Evolutionary conservation across 2,329 filamentous ascomycete genomes (phyloP).

Genomic region (Biscogniauxia sp.): DNA sequence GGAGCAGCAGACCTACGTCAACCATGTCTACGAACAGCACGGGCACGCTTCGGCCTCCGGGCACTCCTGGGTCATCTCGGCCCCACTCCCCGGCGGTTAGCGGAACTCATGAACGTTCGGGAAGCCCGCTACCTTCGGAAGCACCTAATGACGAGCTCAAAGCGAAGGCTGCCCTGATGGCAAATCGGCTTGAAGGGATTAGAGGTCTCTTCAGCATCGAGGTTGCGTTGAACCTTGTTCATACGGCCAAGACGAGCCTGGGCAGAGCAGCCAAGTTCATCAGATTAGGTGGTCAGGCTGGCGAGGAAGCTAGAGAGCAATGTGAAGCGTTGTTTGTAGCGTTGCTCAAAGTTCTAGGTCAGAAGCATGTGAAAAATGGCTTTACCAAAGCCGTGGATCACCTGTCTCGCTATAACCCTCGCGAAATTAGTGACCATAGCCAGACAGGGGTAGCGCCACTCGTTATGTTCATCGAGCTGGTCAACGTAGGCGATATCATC

Average conservation of each 20-base stretch:
- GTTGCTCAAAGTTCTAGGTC: slow-evolving; percentile 79
- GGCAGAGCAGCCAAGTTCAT: slow-evolving; percentile 85
- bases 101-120: slow-evolving; percentile 37
- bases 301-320: slow-evolving; percentile 80
- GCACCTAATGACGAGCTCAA: slow-evolving; percentile 88
- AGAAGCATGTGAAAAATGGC: slow-evolving; percentile 83
- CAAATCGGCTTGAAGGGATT: slow-evolving; percentile 89
- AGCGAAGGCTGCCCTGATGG: slow-evolving; percentile 97
- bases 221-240: slow-evolving; percentile 84
- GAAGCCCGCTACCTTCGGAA: slow-evolving; percentile 53
- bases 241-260: slow-evolving; percentile 81
- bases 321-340: slow-evolving; percentile 86
- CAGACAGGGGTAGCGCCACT: slow-evolving; percentile 79
- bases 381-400: slow-evolving; percentile 93
- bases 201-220: slow-evolving; percentile 95
- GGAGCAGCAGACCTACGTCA: slow-evolving; percentile 38
- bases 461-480: slow-evolving; percentile 92
- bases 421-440: slow-evolving; percentile 71
- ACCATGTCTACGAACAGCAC: slow-evolving; percentile 30
- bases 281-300: slow-evolving; percentile 72
- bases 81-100: slow-evolving; percentile 48
- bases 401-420: slow-evolving; percentile 85
- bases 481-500: slow-evolving; percentile 96
- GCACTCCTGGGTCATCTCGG: slow-evolving; percentile 43
- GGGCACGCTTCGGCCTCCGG: slow-evolving; percentile 26